Evolutionary conservation across 2,329 filamentous ascomycete species (phyloP), one percentile per base, ranked within the genome.

Genomic region (Phoma sp.): DNA sequence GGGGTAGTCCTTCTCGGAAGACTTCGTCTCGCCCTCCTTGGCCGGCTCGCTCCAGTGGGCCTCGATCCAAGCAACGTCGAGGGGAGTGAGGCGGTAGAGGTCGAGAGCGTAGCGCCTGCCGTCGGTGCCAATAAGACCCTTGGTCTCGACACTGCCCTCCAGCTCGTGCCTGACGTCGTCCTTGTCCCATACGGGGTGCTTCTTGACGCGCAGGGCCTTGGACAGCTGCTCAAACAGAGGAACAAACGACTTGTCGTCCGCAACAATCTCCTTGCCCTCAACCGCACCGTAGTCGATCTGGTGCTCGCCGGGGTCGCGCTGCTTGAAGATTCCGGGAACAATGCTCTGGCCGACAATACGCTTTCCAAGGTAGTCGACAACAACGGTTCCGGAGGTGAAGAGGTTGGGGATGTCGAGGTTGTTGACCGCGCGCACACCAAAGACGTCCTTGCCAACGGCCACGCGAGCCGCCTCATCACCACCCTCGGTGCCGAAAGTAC

Each of bases 201-300:
- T 90, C 84, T 98, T 98, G 55, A 97, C 90, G 64, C 89, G 90
- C 69, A 98, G 84, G 2, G 92, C 86, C 77, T 94, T 92, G 38
- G 94, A 97, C 29, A 99, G 84, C 80, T 96, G 92, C 72, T 91
- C 87, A 69, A 99, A 99, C 9, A 91, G 84, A 25, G 89, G 81
- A 0, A 87, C 86, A 68, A 99, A 99, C 19, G 88, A 87, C 72
- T 96, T 88, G 70, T 98, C 92, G 12, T 91, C 90, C 0, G 95
- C 93, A 46, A 99, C 91, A 24, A 96, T 85, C 64, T 99, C 95
- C 78, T 96, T 96, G 63, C 96, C 95, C 74, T 99, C 95, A 29
- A 98, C 95, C 63, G 94, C 95, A 72, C 95, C 95, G 71, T 99
- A 99, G 75, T 99, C 95, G 66, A 99, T 98, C 77, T 98, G 95